Conservation (phyloP, 2,329 filamentous ascomycete species). For the Zymoseptoria tritici region DNA sequence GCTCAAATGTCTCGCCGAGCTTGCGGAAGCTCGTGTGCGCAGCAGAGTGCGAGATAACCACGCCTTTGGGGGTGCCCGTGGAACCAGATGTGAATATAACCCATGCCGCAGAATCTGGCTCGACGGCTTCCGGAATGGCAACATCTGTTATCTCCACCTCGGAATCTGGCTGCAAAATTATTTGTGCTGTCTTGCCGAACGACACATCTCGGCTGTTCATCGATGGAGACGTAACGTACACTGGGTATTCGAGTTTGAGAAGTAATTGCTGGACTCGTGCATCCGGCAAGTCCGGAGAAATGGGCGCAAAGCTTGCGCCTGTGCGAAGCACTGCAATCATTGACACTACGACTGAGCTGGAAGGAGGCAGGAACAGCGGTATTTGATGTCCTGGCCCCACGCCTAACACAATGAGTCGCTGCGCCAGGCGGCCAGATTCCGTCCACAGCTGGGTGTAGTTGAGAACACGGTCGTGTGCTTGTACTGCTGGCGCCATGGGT, state of each 20-base stretch:
- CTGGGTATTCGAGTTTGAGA: background rate
- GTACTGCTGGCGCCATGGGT: too few relatives aligned
- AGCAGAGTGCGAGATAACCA: background rate
- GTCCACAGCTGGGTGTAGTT: too few relatives aligned
- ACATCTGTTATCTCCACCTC: background rate
- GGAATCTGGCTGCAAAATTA: background rate
- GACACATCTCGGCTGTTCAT: background rate
- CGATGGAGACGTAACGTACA: background rate
- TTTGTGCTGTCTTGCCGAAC: background rate
- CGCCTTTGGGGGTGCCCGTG: conserved; percentile 10
- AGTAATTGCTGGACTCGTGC: background rate
- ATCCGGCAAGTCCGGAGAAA: background rate
- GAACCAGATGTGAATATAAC: conserved; percentile 11
- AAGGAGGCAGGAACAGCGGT: too few relatives aligned
- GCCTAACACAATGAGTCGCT: too few relatives aligned
- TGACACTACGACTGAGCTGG: too few relatives aligned
- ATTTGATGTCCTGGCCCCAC: too few relatives aligned
- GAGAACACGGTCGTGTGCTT: too few relatives aligned
- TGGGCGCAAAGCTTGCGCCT: background rate
- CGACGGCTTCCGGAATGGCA: background rate
- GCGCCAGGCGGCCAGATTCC: too few relatives aligned
- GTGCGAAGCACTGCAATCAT: background rate
- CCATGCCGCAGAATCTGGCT: conserved; percentile 4
- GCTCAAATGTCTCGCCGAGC: background rate
- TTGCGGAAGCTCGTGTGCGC: background rate